A percentile compares a stretch with the other conserved stretches of the same genome.
Conservation (phyloP, 257 asterid genomes). For the Salvia rosmarinus region DNA sequence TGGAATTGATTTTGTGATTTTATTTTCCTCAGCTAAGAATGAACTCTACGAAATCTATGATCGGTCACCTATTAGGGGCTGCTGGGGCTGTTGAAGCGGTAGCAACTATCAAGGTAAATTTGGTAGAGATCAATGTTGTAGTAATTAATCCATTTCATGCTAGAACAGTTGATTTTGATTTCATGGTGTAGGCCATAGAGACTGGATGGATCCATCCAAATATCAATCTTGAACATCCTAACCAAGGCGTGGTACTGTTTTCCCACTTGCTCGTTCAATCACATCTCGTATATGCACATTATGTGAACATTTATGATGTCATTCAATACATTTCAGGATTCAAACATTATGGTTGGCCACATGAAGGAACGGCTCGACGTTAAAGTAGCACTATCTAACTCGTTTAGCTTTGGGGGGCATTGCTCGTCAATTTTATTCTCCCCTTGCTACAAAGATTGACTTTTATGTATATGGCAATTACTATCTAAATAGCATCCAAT, state of each 20-base stretch:
- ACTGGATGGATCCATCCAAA: conserved; percentile 63
- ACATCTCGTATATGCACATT: not conserved
- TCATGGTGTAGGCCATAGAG: conserved; percentile 42
- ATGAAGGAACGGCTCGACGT: conserved; percentile 41
- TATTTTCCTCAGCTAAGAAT: conserved; percentile 39
- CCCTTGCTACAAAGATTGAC: conserved; percentile 34
- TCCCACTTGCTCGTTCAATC: not conserved
- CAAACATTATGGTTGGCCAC: conserved; percentile 39
- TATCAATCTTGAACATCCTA: conserved; percentile 53
- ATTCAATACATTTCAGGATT: conserved; percentile 33
- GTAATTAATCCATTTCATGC: not conserved
- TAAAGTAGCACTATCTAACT: conserved; percentile 54
- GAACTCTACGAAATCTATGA: conserved; percentile 57
- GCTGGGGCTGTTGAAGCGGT: conserved; percentile 62
- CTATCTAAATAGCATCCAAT: too few relatives aligned
- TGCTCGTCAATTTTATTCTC: conserved; percentile 48
- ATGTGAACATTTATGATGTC: not conserved
- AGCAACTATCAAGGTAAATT: conserved; percentile 50
- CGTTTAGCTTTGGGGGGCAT: conserved; percentile 54
- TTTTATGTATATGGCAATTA: not conserved
- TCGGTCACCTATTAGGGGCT: conserved; percentile 56
- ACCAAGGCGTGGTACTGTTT: conserved; percentile 44
- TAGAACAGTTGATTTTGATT: not conserved
- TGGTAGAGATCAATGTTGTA: not conserved
- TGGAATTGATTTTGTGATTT: not conserved